A percentile compares a stretch with the other conserved stretches of the same genome.
Conservation (phyloP, 331 rosid genomes). For the Telfairia occidentalis region DNA sequence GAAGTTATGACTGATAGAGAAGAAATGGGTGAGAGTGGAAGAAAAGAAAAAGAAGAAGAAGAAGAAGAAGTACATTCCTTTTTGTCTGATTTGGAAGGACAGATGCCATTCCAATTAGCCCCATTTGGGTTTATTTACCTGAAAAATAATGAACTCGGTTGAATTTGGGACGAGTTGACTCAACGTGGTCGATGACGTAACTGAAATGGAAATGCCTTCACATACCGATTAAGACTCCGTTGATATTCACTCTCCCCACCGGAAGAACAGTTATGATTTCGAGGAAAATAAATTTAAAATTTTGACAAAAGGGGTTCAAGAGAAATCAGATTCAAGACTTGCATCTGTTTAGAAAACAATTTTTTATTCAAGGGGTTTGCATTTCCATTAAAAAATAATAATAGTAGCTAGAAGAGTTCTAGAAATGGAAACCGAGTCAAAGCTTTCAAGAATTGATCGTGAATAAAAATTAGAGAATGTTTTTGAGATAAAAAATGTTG, state of each 20-base stretch:
- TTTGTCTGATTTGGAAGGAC: conserved; percentile 3
- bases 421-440: neutral
- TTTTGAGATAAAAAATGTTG: neutral
- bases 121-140: neutral
- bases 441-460: neutral
- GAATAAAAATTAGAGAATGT: neutral
- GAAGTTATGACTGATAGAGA: too few species aligned
- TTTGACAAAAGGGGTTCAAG: neutral
- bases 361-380: neutral
- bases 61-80: neutral
- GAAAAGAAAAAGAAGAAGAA: neutral
- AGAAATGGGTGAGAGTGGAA: neutral
- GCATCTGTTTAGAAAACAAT: neutral
- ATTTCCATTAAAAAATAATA: neutral
- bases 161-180: conserved; percentile 7
- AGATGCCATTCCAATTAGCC: neutral
- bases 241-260: neutral
- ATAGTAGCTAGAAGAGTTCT: neutral
- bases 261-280: neutral
- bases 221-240: conserved; percentile 9
- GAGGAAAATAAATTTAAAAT: neutral
- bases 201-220: neutral
- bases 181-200: conserved; percentile 2
- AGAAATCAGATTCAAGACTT: neutral
- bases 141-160: neutral